A percentile compares a stretch with the other conserved stretches of the same genome.
phyloP scores from a whole-genome alignment of 2,329 filamentous ascomycete species.

The Didymella arachidicola region DNA sequence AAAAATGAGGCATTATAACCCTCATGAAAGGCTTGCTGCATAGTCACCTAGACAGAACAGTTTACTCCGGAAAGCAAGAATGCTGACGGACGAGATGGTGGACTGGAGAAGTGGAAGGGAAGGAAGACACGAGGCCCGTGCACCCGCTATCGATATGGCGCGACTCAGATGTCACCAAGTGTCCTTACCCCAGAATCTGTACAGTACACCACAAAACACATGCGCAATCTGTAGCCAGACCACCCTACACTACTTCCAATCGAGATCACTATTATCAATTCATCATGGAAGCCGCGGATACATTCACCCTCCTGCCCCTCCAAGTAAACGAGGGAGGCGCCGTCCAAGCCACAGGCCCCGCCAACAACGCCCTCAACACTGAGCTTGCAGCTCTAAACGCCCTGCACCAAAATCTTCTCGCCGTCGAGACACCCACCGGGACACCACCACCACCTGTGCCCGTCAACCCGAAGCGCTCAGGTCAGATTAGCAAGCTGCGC shows the following conservation, averaged over 20 bases:
- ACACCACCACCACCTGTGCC: slow-evolving; percentile 87
- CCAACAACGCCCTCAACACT: slow-evolving; percentile 46
- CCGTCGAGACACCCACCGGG: slow-evolving; percentile 66
- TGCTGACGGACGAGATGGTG: too few species aligned
- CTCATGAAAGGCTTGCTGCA: too few species aligned
- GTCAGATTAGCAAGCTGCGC: slow-evolving; percentile 87
- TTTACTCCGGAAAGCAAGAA: too few species aligned
- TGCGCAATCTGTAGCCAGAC: background rate
- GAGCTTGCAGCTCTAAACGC: slow-evolving; percentile 76
- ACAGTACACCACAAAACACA: background rate
- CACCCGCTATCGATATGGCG: slow-evolving; percentile 16
- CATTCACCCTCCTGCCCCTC: slow-evolving; percentile 84
- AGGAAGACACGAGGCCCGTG: background rate
- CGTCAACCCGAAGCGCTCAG: slow-evolving; percentile 89
- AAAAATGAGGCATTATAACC: too few species aligned
- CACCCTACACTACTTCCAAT: background rate
- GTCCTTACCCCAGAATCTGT: slow-evolving; percentile 17
- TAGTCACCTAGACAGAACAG: too few species aligned
- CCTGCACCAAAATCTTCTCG: slow-evolving; percentile 77
- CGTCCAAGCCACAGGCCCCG: slow-evolving; percentile 61
- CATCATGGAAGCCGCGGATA: slow-evolving; percentile 58
- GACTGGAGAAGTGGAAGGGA: background rate
- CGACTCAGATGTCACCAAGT: slow-evolving; percentile 21
- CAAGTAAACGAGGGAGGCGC: slow-evolving; percentile 83
- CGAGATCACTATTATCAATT: background rate